A percentile compares a stretch with the other conserved stretches of the same genome.
phyloP scores from a whole-genome alignment of 768 basidiomycete species.

The Auricularia sp. region DNA sequence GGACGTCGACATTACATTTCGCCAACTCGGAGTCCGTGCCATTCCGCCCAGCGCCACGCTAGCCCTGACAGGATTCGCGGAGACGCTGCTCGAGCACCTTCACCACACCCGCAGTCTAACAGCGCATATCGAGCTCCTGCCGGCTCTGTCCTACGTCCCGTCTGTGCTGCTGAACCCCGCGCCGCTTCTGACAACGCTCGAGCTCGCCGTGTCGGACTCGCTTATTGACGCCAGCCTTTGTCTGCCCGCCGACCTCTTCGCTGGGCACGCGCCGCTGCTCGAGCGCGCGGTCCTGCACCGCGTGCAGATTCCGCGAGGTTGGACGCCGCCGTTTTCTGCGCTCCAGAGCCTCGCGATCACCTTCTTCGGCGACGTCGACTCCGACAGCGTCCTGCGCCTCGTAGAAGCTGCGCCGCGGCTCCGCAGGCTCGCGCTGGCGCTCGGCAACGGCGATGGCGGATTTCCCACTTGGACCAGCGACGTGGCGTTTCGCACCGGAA shows the following conservation, averaged over 20 bases:
- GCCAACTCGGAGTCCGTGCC: background rate
- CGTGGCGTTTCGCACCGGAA: background rate
- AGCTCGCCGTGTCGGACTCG: background rate
- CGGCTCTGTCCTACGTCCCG: background rate
- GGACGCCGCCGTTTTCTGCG: background rate
- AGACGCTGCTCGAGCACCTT: background rate
- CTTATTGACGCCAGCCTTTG: background rate
- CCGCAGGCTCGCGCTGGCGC: background rate
- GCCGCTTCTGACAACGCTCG: background rate
- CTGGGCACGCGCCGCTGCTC: background rate
- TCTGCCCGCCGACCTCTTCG: background rate
- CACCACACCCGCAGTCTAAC: background rate
- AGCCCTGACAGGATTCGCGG: background rate
- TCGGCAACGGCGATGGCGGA: background rate
- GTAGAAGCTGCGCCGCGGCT: background rate
- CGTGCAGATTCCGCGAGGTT: background rate
- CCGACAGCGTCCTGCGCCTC: background rate
- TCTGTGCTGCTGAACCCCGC: background rate
- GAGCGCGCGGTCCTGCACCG: background rate
- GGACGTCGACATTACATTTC: background rate
- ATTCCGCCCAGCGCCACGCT: background rate
- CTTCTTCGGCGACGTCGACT: background rate
- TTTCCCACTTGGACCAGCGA: background rate
- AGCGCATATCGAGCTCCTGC: background rate
- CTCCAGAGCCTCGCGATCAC: background rate